Percentiles rank a stretch among this genome's conserved stretches.
These are phyloP conservation scores for Danielia reshetovae DNA, from an alignment of 805 yeast species.

Conservation along the genomic window DNA sequence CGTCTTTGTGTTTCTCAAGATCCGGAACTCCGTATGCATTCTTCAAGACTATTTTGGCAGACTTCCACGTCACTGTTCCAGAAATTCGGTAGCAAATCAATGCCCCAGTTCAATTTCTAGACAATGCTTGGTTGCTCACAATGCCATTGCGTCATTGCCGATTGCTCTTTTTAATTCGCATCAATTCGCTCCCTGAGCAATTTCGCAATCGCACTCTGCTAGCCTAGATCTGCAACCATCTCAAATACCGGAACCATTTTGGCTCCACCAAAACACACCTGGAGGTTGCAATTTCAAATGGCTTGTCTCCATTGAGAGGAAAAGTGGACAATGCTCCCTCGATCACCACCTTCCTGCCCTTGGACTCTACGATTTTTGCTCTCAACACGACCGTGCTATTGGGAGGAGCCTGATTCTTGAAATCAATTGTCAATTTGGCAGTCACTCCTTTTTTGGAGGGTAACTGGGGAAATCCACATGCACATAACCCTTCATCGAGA, in stretches of 20 bases:
- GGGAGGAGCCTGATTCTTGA: constrained; percentile 59
- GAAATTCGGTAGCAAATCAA: too few species aligned
- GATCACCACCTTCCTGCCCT: constrained; percentile 81
- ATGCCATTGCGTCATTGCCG: too few species aligned
- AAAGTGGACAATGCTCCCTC: constrained; percentile 61
- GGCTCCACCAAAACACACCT: constrained; percentile 80
- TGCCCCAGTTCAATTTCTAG: too few species aligned
- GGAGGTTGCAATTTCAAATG: constrained; percentile 53
- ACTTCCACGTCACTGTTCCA: too few species aligned
- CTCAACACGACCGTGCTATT: constrained; percentile 60
- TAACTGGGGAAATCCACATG: constrained; percentile 76
- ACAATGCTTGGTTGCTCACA: too few species aligned
- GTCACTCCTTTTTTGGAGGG: constrained; percentile 89
- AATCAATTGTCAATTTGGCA: constrained; percentile 66
- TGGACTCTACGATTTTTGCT: constrained; percentile 60
- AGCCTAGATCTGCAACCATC: constrained; percentile 40
- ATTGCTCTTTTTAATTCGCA: too few species aligned
- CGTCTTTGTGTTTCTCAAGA: too few species aligned
- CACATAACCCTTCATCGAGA: constrained; percentile 79
- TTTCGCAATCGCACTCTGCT: too few species aligned
- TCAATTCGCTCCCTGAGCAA: too few species aligned
- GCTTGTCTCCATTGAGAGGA: constrained; percentile 26
- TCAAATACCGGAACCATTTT: constrained; percentile 74
- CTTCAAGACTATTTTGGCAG: too few species aligned
- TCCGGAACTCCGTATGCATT: too few species aligned